phyloP scores from a whole-genome alignment of 192 early-diverging fungal species.

The Rhizoclosmatium globosum region DNA sequence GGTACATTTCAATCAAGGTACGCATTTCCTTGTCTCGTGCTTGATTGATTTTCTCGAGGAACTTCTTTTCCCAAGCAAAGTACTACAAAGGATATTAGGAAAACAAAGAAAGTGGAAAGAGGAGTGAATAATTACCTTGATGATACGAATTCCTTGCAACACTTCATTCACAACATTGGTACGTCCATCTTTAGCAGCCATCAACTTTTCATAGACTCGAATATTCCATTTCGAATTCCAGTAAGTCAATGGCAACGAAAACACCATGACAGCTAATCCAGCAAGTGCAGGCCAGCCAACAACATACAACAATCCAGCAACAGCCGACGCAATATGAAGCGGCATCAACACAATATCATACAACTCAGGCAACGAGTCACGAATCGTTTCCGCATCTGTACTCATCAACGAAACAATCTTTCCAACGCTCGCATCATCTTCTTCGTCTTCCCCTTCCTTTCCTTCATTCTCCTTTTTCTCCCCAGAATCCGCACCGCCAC shows the following conservation, averaged over 20 bases:
- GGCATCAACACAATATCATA: constrained; percentile 34
- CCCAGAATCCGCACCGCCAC: neutral
- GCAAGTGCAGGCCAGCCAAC: constrained; percentile 47
- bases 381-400: constrained; percentile 41
- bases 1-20: constrained; percentile 23
- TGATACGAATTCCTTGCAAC: constrained; percentile 54
- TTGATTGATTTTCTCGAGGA: constrained; percentile 43
- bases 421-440: constrained; percentile 44
- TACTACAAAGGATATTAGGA: constrained; percentile 7
- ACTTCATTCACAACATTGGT: constrained; percentile 74
- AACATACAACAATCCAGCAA: constrained; percentile 34
- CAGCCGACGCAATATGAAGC: constrained; percentile 15
- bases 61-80: constrained; percentile 54
- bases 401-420: constrained; percentile 59
- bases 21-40: constrained; percentile 43
- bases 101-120: no score
- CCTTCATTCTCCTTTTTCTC: neutral
- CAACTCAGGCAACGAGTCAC: constrained; percentile 27
- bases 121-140: constrained; percentile 43
- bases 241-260: constrained; percentile 39
- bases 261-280: constrained; percentile 39
- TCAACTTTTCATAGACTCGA: constrained; percentile 45
- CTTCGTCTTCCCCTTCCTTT: constrained; percentile 20
- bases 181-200: constrained; percentile 66
- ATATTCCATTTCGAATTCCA: constrained; percentile 29